phyloP scores from a whole-genome alignment of 2,329 filamentous ascomycete genomes.

The Phyllosticta citribraziliensis region DNA sequence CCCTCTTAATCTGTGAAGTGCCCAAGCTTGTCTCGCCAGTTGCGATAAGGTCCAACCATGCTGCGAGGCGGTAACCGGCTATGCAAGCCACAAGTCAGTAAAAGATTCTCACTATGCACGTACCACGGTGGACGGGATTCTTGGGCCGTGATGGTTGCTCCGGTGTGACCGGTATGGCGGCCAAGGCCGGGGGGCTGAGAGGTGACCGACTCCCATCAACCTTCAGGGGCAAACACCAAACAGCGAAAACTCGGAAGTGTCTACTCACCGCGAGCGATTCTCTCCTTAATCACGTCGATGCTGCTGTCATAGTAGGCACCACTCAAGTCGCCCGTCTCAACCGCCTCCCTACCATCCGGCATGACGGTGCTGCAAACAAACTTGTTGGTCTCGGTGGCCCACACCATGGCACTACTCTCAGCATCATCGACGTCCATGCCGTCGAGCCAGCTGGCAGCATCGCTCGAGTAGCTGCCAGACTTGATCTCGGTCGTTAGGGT shows the following conservation, averaged over 20 bases:
- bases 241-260: neutral
- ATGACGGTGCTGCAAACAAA: conserved; percentile 34
- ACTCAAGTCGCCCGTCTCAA: conserved; percentile 29
- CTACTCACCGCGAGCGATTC: conserved; percentile 33
- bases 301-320: conserved; percentile 27
- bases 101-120: neutral
- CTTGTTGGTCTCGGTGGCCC: conserved; percentile 34
- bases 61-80: conserved; percentile 27
- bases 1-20: neutral
- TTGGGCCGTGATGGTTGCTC: neutral
- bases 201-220: neutral
- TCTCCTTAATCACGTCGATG: conserved; percentile 30
- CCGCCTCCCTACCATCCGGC: conserved; percentile 26
- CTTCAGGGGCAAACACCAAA: neutral
- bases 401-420: conserved; percentile 28
- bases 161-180: neutral
- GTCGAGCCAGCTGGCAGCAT: conserved; percentile 23
- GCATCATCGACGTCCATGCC: conserved; percentile 28
- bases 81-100: neutral
- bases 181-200: neutral
- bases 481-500: conserved; percentile 29
- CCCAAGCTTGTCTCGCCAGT: conserved; percentile 12
- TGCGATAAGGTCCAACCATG: conserved; percentile 27
- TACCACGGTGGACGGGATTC: neutral
- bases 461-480: conserved; percentile 24